Percentiles rank a stretch among this genome's conserved stretches.
These are phyloP conservation scores for Bruguiera hainesii DNA, from an alignment of 441 rosid species.

Conservation along the genomic window DNA sequence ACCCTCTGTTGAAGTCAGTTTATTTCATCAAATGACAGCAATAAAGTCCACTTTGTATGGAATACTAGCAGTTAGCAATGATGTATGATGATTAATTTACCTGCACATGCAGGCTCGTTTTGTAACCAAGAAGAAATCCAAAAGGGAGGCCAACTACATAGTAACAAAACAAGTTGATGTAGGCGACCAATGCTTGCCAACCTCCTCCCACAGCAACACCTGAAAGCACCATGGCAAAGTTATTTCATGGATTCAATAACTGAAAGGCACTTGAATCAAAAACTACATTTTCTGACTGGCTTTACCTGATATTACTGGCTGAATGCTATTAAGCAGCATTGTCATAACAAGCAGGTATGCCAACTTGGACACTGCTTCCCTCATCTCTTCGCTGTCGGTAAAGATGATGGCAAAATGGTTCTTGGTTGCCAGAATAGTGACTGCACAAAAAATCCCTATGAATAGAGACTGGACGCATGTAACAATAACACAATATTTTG, in stretches of 20 bases:
- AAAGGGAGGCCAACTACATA: slow-evolving; percentile 67
- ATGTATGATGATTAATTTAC: slow-evolving; percentile 24
- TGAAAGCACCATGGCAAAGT: slow-evolving; percentile 13
- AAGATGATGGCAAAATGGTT: slow-evolving; percentile 62
- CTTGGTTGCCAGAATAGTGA: slow-evolving; percentile 43
- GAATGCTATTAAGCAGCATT: slow-evolving; percentile 76
- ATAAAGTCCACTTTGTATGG: no score
- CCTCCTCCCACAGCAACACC: slow-evolving; percentile 96
- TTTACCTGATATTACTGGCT: slow-evolving; percentile 82
- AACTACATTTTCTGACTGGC: neutral
- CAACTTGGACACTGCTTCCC: slow-evolving; percentile 53
- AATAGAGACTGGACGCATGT: slow-evolving; percentile 51
- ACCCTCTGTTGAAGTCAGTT: no score
- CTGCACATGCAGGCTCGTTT: slow-evolving; percentile 58
- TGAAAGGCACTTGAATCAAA: no score
- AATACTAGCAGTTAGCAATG: no score
- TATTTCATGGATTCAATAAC: neutral
- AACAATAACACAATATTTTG: slow-evolving; percentile 61
- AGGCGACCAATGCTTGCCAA: slow-evolving; percentile 89
- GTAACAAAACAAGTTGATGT: slow-evolving; percentile 73
- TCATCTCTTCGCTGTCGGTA: slow-evolving; percentile 58
- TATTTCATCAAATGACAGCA: no score
- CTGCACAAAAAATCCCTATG: slow-evolving; percentile 55
- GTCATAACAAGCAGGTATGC: slow-evolving; percentile 77
- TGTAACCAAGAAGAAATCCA: slow-evolving; percentile 76